These are phyloP conservation scores for Blastobotrys parvus DNA, from an alignment of 805 yeast genomes.

Conservation along the genomic window DNA sequence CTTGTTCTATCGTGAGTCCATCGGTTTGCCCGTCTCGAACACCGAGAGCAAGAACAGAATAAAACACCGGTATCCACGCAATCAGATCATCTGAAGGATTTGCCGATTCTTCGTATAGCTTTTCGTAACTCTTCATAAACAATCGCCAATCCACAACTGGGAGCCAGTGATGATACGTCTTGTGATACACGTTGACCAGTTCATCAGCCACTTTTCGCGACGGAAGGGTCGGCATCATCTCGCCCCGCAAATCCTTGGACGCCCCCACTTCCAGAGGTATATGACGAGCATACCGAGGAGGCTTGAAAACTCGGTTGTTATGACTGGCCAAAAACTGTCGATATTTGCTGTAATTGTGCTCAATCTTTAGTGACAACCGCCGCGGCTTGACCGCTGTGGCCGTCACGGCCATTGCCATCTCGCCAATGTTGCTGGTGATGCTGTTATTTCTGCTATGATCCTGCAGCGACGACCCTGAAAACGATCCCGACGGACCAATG, in stretches of 20 bases:
- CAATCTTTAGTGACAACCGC: not conserved
- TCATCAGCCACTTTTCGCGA: conserved; percentile 10
- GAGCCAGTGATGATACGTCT: conserved; percentile 20
- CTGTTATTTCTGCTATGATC: not conserved
- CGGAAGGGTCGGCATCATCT: conserved; percentile 11
- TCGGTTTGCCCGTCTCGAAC: conserved; percentile 8
- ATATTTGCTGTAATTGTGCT: conserved; percentile 2
- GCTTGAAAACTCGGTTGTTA: conserved; percentile 1
- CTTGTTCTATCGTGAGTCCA: no score
- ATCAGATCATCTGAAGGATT: not conserved
- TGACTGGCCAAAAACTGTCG: conserved; percentile 1
- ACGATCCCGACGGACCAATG: not conserved
- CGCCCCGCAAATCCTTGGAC: not conserved
- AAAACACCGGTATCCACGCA: conserved; percentile 12
- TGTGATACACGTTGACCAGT: conserved; percentile 15
- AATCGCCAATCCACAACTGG: conserved; percentile 22
- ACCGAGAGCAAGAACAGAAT: conserved; percentile 21
- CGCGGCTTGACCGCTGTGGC: not conserved
- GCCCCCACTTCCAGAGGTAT: no score
- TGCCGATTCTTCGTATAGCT: no score
- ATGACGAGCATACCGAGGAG: not conserved
- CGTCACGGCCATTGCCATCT: no score
- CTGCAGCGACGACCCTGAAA: not conserved
- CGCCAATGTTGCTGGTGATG: not conserved
- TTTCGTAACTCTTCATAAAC: conserved; percentile 12